These are phyloP conservation scores for Syncephalastrum monosporum DNA, from an alignment of 371 early-diverging fungal species.

Conservation along the genomic window DNA sequence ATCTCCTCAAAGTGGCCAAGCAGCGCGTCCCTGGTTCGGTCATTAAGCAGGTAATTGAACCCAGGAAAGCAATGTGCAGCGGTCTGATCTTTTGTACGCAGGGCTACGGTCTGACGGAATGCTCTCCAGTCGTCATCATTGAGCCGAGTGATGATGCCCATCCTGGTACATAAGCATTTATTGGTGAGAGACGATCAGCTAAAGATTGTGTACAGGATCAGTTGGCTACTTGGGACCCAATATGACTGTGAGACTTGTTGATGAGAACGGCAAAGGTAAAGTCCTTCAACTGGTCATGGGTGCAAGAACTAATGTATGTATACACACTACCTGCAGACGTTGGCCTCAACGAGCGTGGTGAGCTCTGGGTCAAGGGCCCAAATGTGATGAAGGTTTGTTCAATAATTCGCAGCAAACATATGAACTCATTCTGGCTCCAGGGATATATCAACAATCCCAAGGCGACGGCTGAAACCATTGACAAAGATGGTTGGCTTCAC, in stretches of 20 bases:
- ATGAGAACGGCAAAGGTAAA: constrained; percentile 54
- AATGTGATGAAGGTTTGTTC: constrained; percentile 31
- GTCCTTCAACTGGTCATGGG: constrained; percentile 27
- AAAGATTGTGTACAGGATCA: constrained; percentile 57
- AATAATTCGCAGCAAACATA: constrained; percentile 18
- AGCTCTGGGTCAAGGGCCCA: constrained; percentile 78
- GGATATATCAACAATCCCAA: constrained; percentile 67
- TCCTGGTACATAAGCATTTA: constrained; percentile 12
- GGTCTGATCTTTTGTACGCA: too few relatives aligned
- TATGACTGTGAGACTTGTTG: constrained; percentile 66
- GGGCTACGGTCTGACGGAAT: constrained; percentile 69
- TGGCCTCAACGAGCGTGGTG: constrained; percentile 57
- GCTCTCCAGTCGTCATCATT: constrained; percentile 36
- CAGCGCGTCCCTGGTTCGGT: constrained; percentile 39
- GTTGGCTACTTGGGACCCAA: constrained; percentile 70
- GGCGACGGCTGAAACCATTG: constrained; percentile 65
- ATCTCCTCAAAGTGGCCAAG: constrained; percentile 44
- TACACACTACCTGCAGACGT: constrained; percentile 32
- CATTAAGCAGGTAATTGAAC: constrained; percentile 20
- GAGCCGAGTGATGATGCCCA: constrained; percentile 10
- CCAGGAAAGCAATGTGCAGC: too few relatives aligned
- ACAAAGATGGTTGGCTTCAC: constrained; percentile 67
- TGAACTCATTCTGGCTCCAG: constrained; percentile 33
- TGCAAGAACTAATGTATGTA: constrained; percentile 24
- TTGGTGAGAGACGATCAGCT: too few relatives aligned